phyloP scores from a whole-genome alignment of 805 yeast genomes.

The Osmozyma mogii region DNA sequence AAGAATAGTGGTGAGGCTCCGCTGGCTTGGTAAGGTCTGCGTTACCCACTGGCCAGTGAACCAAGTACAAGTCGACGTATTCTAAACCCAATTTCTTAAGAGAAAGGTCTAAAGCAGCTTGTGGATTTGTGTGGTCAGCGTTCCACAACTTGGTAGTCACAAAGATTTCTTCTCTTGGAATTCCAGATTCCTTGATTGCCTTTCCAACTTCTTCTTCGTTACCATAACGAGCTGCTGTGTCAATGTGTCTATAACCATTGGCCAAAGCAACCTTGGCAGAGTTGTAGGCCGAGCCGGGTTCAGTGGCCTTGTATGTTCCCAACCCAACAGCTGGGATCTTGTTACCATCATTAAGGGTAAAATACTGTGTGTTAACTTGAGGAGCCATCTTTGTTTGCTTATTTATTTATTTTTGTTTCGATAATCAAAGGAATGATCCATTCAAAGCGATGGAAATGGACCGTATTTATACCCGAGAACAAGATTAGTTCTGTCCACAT shows the following conservation, averaged over 20 bases:
- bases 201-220: conserved; percentile 11
- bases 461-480: too few species aligned
- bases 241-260: conserved; percentile 13
- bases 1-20: too few species aligned
- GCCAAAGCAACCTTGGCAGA: neutral
- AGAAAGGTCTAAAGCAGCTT: conserved; percentile 10
- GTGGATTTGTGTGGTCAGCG: conserved; percentile 7
- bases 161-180: conserved; percentile 11
- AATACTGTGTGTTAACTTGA: too few species aligned
- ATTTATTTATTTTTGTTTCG: too few species aligned
- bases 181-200: conserved; percentile 10
- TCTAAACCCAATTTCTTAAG: conserved; percentile 11
- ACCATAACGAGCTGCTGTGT: conserved; percentile 10
- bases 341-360: conserved; percentile 9
- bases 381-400: too few species aligned
- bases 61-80: conserved; percentile 13
- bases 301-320: conserved; percentile 4
- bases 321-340: conserved; percentile 11
- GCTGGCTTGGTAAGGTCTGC: too few species aligned
- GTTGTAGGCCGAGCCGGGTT: neutral
- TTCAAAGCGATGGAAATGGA: too few species aligned
- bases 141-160: conserved; percentile 14
- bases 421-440: too few species aligned
- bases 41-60: conserved; percentile 16
- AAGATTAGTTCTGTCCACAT: too few species aligned